Evolutionary conservation across 768 basidiomycete species (phyloP).

Genomic region (Psilocybe sp.): DNA sequence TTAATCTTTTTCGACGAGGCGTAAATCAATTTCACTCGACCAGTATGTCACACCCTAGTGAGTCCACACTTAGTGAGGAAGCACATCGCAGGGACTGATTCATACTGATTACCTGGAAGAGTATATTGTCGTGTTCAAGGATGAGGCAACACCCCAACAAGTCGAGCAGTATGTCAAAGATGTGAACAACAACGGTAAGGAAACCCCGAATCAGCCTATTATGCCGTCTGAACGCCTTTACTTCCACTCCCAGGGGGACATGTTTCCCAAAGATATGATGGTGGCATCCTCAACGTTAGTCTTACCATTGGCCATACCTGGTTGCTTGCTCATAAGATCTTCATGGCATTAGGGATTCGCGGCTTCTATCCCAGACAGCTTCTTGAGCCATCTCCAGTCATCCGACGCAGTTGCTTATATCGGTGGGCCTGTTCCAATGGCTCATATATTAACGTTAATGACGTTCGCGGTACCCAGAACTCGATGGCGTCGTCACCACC

Average conservation of each 20-base stretch:
- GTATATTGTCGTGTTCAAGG: slow-evolving; percentile 58
- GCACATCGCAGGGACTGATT: neutral
- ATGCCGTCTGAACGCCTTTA: neutral
- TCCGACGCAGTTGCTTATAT: slow-evolving; percentile 42
- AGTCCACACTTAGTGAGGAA: neutral
- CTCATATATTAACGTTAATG: neutral
- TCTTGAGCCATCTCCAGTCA: slow-evolving; percentile 30
- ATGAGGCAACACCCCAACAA: slow-evolving; percentile 33
- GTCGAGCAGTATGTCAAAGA: slow-evolving; percentile 38
- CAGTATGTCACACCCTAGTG: neutral
- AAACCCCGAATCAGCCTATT: neutral
- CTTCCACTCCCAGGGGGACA: slow-evolving; percentile 34
- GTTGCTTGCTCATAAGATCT: neutral
- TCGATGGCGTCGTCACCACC: slow-evolving; percentile 38
- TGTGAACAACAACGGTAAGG: slow-evolving; percentile 36
- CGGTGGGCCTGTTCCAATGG: slow-evolving; percentile 27
- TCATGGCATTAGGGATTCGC: slow-evolving; percentile 23
- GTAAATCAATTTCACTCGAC: neutral
- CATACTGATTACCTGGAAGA: slow-evolving; percentile 23
- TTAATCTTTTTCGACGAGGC: too few relatives aligned
- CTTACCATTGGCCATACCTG: neutral
- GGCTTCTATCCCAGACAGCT: slow-evolving; percentile 22
- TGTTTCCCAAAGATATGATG: slow-evolving; percentile 37
- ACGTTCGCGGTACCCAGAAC: slow-evolving; percentile 28
- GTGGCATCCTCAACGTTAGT: slow-evolving; percentile 33